Evolutionary conservation across 2,329 filamentous ascomycete genomes (phyloP).

Genomic region (Pyricularia sp.): DNA sequence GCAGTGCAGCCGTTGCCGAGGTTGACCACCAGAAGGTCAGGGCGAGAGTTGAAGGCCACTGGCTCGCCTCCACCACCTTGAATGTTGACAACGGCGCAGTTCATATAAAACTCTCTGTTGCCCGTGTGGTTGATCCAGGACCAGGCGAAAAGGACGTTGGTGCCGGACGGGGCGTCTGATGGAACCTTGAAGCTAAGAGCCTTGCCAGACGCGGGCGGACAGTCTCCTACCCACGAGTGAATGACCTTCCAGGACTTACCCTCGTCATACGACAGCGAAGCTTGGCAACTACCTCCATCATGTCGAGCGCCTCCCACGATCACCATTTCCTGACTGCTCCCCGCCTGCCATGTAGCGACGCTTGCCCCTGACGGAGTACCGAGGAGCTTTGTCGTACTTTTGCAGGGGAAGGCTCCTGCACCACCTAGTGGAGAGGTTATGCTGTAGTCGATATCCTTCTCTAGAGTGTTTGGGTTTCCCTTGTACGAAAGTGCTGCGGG

Average conservation of each 20-base stretch:
- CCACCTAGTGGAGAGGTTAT: constrained; percentile 55
- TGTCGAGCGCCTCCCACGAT: constrained; percentile 51
- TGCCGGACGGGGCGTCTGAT: constrained; percentile 40
- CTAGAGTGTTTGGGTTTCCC: constrained; percentile 29
- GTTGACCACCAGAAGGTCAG: constrained; percentile 7
- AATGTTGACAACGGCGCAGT: constrained; percentile 62
- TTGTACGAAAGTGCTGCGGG: constrained; percentile 39
- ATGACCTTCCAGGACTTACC: constrained; percentile 58
- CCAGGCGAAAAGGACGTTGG: constrained; percentile 58
- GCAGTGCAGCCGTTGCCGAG: constrained; percentile 9
- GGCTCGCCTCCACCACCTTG: constrained; percentile 13
- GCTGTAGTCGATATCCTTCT: constrained; percentile 47
- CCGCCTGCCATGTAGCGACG: constrained; percentile 48
- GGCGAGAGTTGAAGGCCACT: constrained; percentile 5
- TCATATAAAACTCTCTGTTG: constrained; percentile 81
- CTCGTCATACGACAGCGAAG: constrained; percentile 61
- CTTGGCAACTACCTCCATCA: constrained; percentile 63
- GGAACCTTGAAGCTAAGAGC: constrained; percentile 56
- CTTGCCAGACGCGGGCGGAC: constrained; percentile 27
- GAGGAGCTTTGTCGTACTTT: constrained; percentile 41
- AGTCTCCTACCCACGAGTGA: constrained; percentile 42
- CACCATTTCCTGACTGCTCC: constrained; percentile 48
- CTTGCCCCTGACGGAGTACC: constrained; percentile 35
- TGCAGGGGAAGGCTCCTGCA: constrained; percentile 63
- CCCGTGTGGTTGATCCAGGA: constrained; percentile 65